Evolutionary conservation across 495 filamentous ascomycete genomes (phyloP), one percentile per base, ranked within the genome.

Genomic region (Oleoguttula mirabilis): DNA sequence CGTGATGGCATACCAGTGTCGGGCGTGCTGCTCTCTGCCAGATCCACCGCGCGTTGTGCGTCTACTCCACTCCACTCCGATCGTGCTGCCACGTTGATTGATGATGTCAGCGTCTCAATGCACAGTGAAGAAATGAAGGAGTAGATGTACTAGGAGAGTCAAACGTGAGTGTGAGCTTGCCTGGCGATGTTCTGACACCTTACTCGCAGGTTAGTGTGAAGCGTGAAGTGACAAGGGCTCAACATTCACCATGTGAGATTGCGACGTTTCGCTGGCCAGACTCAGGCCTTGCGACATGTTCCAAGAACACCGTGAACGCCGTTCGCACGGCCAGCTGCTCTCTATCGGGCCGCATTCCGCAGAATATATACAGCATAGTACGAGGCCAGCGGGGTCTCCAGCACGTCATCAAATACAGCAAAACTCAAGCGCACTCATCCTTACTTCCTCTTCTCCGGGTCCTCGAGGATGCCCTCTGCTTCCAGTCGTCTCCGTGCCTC

Each of bases 401-500:
- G 17, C 17, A n/a, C n/a, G 4, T 38, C 11, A 6, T 11, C 17
- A 15, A 32, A 25, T 22, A 11, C 19, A 28, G 21, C 33, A 30
- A 15, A 15, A 10, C 10, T 6, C 23, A 12, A 4, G 21, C 25
- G 3, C 2, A 11, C 10, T 3, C 15, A 21, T 28, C 45, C 16
- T 37, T 22, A 55, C 19, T 44, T 41, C 43, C 32, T 45, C 42
- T 43, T 39, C 39, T 70, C 66, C 8, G 83, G 80, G 55, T 93
- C 87, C 57, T 82, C 73, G 51, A 95, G 64, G 58, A 96, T 92
- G 34, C 90, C 90, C 68, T 99, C 90, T 14, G 75, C 80, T 67
- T 99, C 90, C 67, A 99, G 71, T 61, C 90, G 70, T 60, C 90
- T 73, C 42, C 88, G 74, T 28, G 90, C 90, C 66, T 99, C 90